phyloP scores from a whole-genome alignment of 805 yeast genomes.

The Barnettozyma californica region DNA sequence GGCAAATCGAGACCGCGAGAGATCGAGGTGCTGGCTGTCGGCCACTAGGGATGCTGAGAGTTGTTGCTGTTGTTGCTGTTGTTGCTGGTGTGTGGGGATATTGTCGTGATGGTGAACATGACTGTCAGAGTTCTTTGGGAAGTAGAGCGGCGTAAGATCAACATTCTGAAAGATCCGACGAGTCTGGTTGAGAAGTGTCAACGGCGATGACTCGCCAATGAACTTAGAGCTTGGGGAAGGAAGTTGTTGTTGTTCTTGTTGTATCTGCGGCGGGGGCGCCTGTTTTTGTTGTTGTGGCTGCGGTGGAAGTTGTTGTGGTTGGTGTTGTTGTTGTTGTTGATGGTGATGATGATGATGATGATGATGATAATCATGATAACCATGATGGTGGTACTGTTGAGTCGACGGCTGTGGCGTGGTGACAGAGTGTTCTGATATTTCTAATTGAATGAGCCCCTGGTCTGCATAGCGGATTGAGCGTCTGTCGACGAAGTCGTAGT shows the following conservation, averaged over 20 bases:
- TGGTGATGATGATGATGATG: too few relatives aligned
- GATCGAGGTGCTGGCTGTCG: not conserved
- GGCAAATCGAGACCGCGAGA: not conserved
- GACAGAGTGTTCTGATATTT: not conserved
- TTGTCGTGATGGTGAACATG: not conserved
- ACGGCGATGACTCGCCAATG: not conserved
- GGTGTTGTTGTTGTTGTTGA: not conserved
- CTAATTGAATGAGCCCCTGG: not conserved
- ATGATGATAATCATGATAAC: too few relatives aligned
- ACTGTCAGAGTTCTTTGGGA: not conserved
- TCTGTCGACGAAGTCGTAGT: slow-evolving; percentile 16
- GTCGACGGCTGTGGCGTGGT: not conserved
- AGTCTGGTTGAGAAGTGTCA: not conserved
- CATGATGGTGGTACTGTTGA: too few relatives aligned
- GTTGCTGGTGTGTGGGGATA: too few relatives aligned
- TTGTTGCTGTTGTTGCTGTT: not conserved
- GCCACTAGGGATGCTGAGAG: not conserved
- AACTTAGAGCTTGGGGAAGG: not conserved
- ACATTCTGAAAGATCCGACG: not conserved
- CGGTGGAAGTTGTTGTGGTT: too few relatives aligned
- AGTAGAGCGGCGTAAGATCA: not conserved
- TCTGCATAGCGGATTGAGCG: slow-evolving; percentile 5
- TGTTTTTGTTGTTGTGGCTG: too few relatives aligned
- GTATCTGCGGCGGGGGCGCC: too few relatives aligned
- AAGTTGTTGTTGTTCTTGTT: not conserved